These are phyloP conservation scores for Papiliotrema nemorosa DNA, from an alignment of 1,284 basidiomycete species.

Conservation along the genomic window DNA sequence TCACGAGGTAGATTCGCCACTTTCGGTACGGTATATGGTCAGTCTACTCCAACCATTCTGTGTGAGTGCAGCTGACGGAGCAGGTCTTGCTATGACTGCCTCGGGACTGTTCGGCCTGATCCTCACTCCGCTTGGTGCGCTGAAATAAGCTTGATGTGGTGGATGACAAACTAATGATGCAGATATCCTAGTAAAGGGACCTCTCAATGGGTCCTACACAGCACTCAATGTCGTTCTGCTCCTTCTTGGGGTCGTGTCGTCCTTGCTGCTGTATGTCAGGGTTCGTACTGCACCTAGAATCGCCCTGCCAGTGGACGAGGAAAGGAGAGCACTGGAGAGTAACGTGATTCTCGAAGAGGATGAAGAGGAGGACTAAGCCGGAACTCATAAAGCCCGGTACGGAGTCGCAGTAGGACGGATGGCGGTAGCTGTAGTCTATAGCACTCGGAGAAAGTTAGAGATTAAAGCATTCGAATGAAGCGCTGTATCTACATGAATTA, in stretches of 20 bases:
- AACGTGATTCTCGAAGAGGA: conserved; percentile 5
- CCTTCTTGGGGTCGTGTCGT: conserved; percentile 27
- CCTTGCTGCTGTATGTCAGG: conserved; percentile 12
- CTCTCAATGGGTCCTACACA: conserved; percentile 38
- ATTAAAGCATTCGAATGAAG: no score
- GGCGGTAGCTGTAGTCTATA: no score
- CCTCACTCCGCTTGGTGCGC: conserved; percentile 33
- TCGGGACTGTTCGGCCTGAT: conserved; percentile 45
- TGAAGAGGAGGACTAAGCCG: conserved; percentile 6
- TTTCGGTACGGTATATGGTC: conserved; percentile 42
- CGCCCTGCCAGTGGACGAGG: conserved; percentile 7
- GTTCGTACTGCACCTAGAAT: conserved; percentile 6
- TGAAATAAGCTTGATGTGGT: neutral
- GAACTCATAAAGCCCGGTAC: no score
- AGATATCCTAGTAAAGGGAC: conserved; percentile 43
- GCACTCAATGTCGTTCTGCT: conserved; percentile 33
- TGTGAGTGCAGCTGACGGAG: neutral
- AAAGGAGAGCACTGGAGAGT: no score
- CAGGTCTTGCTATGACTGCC: conserved; percentile 43
- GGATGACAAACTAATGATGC: conserved; percentile 8
- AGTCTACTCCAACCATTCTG: no score
- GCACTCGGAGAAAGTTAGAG: no score
- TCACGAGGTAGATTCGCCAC: conserved; percentile 33
- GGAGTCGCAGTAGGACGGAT: no score
- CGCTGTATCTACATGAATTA: no score